A percentile compares a stretch with the other conserved stretches of the same genome.
Conservation (phyloP, 495 filamentous ascomycete species). For the Sordaria brevicollis region DNA sequence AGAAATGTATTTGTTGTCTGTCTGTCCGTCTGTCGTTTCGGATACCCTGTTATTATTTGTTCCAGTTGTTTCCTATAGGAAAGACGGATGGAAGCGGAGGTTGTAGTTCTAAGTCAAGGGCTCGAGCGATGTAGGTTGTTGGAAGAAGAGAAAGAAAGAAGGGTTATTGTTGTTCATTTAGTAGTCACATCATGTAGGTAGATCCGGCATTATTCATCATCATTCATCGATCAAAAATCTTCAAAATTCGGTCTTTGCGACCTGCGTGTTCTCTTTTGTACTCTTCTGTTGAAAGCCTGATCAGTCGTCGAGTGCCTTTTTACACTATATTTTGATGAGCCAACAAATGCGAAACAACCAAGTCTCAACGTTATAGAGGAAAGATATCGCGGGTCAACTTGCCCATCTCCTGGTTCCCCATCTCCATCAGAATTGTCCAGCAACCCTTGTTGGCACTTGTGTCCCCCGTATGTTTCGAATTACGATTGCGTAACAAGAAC, state of each 20-base stretch:
- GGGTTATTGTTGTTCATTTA: neutral
- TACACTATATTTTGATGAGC: neutral
- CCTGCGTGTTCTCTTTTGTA: constrained; percentile 6
- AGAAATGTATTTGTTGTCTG: neutral
- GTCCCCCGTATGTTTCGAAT: neutral
- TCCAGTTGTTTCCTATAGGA: neutral
- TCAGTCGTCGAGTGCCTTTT: neutral
- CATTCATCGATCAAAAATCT: neutral
- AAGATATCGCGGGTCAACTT: neutral
- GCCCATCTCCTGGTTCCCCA: neutral
- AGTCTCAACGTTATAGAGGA: neutral
- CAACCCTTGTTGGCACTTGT: neutral
- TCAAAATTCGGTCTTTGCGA: neutral
- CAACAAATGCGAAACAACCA: neutral
- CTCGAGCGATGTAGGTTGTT: neutral
- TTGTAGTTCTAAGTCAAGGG: neutral
- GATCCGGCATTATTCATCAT: neutral
- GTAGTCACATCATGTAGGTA: neutral
- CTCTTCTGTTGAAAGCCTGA: neutral
- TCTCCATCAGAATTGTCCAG: neutral
- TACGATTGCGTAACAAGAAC: neutral
- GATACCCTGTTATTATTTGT: neutral
- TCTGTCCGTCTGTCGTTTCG: neutral
- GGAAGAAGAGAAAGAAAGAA: neutral
- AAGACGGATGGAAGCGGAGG: neutral